Percentiles rank a stretch among this genome's conserved stretches.
phyloP scores from a whole-genome alignment of 495 filamentous ascomycete species.

The Alectoria sarmentosa region DNA sequence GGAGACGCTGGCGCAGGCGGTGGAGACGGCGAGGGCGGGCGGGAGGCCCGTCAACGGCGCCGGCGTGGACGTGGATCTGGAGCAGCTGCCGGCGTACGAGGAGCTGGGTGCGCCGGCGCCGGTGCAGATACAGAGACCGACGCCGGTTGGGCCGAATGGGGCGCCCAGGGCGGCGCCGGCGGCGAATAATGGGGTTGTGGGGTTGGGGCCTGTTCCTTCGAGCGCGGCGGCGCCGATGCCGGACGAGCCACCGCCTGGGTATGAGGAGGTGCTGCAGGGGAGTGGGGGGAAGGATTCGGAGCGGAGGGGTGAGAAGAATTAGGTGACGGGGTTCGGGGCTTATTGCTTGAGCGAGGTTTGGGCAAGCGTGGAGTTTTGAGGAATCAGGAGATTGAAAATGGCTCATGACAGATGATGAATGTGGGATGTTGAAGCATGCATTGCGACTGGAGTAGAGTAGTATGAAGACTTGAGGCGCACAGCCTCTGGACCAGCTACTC shows the following conservation, averaged over 20 bases:
- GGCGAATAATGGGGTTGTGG: conserved; percentile 17
- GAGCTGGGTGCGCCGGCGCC: conserved; percentile 26
- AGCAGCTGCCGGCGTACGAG: conserved; percentile 77
- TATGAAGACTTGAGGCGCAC: background rate
- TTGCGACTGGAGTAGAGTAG: background rate
- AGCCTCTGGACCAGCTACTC: background rate
- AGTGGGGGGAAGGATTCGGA: conserved; percentile 61
- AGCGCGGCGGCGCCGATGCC: conserved; percentile 38
- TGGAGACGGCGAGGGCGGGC: conserved; percentile 55
- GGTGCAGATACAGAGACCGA: conserved; percentile 32
- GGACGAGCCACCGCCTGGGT: conserved; percentile 81
- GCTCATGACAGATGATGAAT: background rate
- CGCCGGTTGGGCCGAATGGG: conserved; percentile 18
- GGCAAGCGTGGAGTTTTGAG: conserved; percentile 7
- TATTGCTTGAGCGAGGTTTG: background rate
- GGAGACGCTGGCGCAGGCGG: conserved; percentile 71
- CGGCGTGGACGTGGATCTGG: conserved; percentile 56
- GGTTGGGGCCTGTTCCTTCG: background rate
- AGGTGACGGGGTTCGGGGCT: background rate
- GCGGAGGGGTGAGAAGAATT: conserved; percentile 9
- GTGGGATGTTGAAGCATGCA: background rate
- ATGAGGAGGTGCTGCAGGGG: conserved; percentile 81
- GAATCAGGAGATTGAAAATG: background rate
- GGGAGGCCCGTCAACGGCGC: conserved; percentile 41
- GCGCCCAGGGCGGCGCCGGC: conserved; percentile 19